A percentile compares a stretch with the other conserved stretches of the same genome.
phyloP scores from a whole-genome alignment of 768 basidiomycete genomes.

The Cystofilobasidium bisporidii region DNA sequence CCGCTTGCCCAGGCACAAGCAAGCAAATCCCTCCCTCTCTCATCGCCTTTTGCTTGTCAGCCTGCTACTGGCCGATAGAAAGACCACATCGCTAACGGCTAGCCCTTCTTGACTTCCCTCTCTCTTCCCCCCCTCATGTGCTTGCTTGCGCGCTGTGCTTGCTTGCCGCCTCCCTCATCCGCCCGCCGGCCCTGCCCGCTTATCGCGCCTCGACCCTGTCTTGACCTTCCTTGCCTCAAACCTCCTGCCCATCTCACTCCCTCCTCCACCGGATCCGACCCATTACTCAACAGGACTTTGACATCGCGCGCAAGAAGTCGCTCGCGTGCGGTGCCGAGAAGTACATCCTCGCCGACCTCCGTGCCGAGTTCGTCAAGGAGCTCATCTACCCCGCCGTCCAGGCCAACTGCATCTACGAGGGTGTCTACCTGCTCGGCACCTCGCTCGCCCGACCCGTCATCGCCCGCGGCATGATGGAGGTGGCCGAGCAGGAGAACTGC shows the following conservation, averaged over 20 bases:
- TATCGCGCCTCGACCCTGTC: too few relatives aligned
- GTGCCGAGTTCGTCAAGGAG: conserved; percentile 86
- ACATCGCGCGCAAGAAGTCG: conserved; percentile 80
- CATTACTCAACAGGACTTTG: conserved; percentile 61
- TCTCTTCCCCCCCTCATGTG: too few relatives aligned
- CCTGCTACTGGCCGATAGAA: too few relatives aligned
- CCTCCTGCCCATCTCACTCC: not conserved
- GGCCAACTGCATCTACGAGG: conserved; percentile 94
- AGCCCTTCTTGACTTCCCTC: too few relatives aligned
- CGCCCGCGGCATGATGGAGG: conserved; percentile 94
- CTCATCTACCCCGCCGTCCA: conserved; percentile 97
- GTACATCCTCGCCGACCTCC: conserved; percentile 88
- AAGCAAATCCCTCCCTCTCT: too few relatives aligned
- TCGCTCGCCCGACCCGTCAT: conserved; percentile 97
- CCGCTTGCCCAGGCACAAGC: too few relatives aligned
- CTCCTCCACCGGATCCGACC: not conserved
- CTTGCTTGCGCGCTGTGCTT: too few relatives aligned
- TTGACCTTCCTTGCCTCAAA: too few relatives aligned
- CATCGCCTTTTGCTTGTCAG: too few relatives aligned
- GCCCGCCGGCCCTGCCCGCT: conserved; percentile 4
- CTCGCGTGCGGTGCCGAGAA: conserved; percentile 86
- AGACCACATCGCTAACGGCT: too few relatives aligned
- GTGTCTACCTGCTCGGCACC: conserved; percentile 93
- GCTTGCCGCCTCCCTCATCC: too few relatives aligned
- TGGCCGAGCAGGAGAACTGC: conserved; percentile 85